Percentiles rank a stretch among this genome's conserved stretches.
Conservation (phyloP, 1,284 basidiomycete species). For the Tranzscheliella williamsii region DNA sequence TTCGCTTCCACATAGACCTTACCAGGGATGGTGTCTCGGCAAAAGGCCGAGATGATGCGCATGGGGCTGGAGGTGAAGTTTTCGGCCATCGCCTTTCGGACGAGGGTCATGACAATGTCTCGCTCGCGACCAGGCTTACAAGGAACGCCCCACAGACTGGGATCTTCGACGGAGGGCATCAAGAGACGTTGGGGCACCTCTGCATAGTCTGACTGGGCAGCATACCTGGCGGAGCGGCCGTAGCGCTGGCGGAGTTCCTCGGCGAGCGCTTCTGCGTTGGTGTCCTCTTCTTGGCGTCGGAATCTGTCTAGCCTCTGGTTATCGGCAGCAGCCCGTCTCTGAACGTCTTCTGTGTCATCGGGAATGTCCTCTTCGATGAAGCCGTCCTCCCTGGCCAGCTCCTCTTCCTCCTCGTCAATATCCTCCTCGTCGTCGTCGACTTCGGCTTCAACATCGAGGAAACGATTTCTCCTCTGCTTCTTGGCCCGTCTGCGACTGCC, state of each 20-base stretch:
- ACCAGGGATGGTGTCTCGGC: conserved; percentile 89
- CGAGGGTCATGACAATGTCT: conserved; percentile 89
- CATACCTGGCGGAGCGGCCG: conserved; percentile 63
- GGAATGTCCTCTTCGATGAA: conserved; percentile 74
- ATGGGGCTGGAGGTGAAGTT: conserved; percentile 69
- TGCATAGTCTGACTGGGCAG: conserved; percentile 68
- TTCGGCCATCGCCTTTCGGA: conserved; percentile 78
- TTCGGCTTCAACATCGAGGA: conserved; percentile 93
- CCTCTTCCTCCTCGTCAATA: conserved; percentile 60
- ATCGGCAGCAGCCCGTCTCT: conserved; percentile 66
- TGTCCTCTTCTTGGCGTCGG: conserved; percentile 76
- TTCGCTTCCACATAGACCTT: conserved; percentile 96
- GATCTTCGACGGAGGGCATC: conserved; percentile 95
- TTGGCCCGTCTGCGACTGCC: conserved; percentile 36
- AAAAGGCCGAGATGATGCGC: conserved; percentile 87
- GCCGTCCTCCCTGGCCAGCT: conserved; percentile 63
- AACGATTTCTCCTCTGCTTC: conserved; percentile 67
- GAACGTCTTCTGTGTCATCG: conserved; percentile 71
- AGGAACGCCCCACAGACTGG: conserved; percentile 91
- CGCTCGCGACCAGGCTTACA: conserved; percentile 92
- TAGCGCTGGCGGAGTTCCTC: conserved; percentile 82
- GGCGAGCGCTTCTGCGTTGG: conserved; percentile 84
- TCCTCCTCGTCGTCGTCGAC: conserved; percentile 69
- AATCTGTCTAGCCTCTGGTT: conserved; percentile 79
- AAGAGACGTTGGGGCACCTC: conserved; percentile 85